These are phyloP conservation scores for Aspergillus persii DNA, from an alignment of 2,329 filamentous ascomycete genomes.

Conservation along the genomic window DNA sequence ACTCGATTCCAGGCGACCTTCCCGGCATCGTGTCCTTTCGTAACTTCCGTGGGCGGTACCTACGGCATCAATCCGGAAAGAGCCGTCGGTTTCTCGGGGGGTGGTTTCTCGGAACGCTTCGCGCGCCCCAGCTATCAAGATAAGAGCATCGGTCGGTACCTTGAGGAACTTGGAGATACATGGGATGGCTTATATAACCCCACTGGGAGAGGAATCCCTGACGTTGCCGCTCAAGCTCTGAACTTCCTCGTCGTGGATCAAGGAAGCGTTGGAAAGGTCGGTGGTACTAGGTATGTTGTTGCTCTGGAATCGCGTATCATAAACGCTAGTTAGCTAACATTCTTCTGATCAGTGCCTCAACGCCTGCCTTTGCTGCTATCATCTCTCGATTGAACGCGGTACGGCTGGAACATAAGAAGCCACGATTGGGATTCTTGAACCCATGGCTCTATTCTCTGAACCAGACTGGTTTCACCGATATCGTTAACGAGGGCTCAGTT, in stretches of 20 bases:
- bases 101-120: slow-evolving; percentile 52
- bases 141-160: slow-evolving; percentile 44
- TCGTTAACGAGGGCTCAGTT: slow-evolving; percentile 46
- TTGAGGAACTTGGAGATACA: slow-evolving; percentile 40
- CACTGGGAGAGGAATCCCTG: slow-evolving; percentile 60
- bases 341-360: slow-evolving; percentile 47
- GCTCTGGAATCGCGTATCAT: neutral
- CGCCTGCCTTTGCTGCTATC: slow-evolving; percentile 62
- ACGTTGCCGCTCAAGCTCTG: slow-evolving; percentile 58
- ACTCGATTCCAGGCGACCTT: slow-evolving; percentile 55
- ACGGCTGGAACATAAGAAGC: slow-evolving; percentile 54
- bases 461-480: slow-evolving; percentile 48
- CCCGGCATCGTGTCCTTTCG: slow-evolving; percentile 60
- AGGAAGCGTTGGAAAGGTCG: slow-evolving; percentile 36
- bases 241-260: slow-evolving; percentile 42
- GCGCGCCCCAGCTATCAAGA: slow-evolving; percentile 48
- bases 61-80: slow-evolving; percentile 53
- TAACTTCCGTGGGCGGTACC: slow-evolving; percentile 63
- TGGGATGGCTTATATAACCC: slow-evolving; percentile 50
- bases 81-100: slow-evolving; percentile 53
- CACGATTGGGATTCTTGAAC: slow-evolving; percentile 59
- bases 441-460: slow-evolving; percentile 57
- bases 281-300: slow-evolving; percentile 46
- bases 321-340: neutral
- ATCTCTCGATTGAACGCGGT: slow-evolving; percentile 65